Evolutionary conservation across 768 basidiomycete genomes (phyloP).

Genomic region (Exsudoporus frostii): DNA sequence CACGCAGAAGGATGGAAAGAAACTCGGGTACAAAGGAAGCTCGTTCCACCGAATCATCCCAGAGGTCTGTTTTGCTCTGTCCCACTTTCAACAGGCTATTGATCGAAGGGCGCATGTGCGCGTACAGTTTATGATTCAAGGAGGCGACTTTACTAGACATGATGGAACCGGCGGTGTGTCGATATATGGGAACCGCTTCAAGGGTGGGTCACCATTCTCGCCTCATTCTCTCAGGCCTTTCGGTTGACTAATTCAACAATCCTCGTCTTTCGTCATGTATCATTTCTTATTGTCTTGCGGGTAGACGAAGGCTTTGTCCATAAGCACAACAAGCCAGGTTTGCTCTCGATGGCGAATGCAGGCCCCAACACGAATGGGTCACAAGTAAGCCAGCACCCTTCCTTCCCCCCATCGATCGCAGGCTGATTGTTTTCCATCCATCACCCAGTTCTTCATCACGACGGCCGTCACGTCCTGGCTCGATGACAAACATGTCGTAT

Average conservation of each 20-base stretch:
- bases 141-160: constrained; percentile 77
- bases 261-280: background rate
- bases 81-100: background rate
- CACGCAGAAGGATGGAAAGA: constrained; percentile 37
- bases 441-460: constrained; percentile 68
- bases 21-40: constrained; percentile 70
- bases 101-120: background rate
- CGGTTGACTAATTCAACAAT: background rate
- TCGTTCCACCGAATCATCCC: constrained; percentile 75
- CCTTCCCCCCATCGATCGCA: background rate
- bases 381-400: constrained; percentile 41
- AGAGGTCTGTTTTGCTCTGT: constrained; percentile 35
- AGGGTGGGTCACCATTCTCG: constrained; percentile 42
- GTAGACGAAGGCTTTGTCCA: constrained; percentile 70
- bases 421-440: background rate
- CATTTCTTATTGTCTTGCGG: background rate
- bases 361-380: constrained; percentile 81
- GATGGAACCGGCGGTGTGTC: constrained; percentile 83
- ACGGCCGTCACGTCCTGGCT: constrained; percentile 67
- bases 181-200: constrained; percentile 80
- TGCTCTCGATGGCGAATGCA: constrained; percentile 87
- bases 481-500: constrained; percentile 43
- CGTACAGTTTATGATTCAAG: constrained; percentile 78
- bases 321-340: constrained; percentile 58
- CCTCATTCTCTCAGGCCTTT: background rate